Conservation (phyloP, 345 rosid genomes). For the Lepidium aucheri region DNA sequence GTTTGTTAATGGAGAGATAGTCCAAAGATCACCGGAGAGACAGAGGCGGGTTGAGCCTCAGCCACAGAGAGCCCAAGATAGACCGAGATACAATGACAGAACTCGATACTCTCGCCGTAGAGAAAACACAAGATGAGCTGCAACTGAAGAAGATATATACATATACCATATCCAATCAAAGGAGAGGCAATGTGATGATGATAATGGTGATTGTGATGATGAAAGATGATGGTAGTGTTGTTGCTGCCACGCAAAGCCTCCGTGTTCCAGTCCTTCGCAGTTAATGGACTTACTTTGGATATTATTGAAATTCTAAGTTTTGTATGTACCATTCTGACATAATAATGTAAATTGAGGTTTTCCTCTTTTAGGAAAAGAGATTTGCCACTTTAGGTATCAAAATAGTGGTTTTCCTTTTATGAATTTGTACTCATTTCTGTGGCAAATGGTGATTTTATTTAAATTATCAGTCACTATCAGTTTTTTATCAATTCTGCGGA, state of each 20-base stretch:
- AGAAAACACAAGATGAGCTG: constrained; percentile 50
- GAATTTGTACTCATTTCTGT: neutral
- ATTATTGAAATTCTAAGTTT: constrained; percentile 10
- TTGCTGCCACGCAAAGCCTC: neutral
- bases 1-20: constrained; percentile 91
- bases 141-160: constrained; percentile 1
- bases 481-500: neutral
- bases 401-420: neutral
- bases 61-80: constrained; percentile 87
- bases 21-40: constrained; percentile 89
- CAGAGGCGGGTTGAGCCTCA: constrained; percentile 89
- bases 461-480: neutral
- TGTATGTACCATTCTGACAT: constrained; percentile 14
- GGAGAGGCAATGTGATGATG: neutral
- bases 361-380: neutral
- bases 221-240: neutral
- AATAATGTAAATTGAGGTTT: constrained; percentile 15
- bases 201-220: neutral
- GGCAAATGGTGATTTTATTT: neutral
- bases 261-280: constrained; percentile 2
- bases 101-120: constrained; percentile 83
- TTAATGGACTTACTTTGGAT: neutral
- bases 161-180: neutral
- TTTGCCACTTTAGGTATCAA: neutral
- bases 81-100: constrained; percentile 98